Percentiles rank a stretch among this genome's conserved stretches.
These are phyloP conservation scores for Atkinsonella hypoxylon DNA, from an alignment of 2,329 filamentous ascomycete genomes.

Conservation along the genomic window DNA sequence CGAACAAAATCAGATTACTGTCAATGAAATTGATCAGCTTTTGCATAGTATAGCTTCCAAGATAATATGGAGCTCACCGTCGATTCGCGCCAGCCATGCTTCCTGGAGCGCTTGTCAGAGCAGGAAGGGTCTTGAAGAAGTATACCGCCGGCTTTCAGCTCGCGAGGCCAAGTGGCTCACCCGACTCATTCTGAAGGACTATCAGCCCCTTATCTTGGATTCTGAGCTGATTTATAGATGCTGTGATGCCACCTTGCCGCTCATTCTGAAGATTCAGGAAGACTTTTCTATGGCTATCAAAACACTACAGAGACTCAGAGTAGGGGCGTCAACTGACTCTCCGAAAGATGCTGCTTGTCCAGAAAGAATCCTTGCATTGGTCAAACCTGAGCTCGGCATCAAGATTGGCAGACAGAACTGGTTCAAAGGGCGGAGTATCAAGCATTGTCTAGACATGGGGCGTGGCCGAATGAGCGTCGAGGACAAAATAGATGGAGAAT, in stretches of 20 bases:
- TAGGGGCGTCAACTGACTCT: conserved; percentile 11
- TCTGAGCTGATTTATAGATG: conserved; percentile 38
- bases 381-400: conserved; percentile 44
- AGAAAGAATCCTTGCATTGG: conserved; percentile 13
- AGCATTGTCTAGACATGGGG: conserved; percentile 59
- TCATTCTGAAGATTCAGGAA: conserved; percentile 57
- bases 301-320: conserved; percentile 31
- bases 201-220: conserved; percentile 54
- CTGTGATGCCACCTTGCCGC: conserved; percentile 59
- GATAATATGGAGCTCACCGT: conserved; percentile 58
- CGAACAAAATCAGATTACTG: conserved; percentile 35
- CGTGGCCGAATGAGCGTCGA: conserved; percentile 58
- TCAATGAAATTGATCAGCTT: conserved; percentile 60
- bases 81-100: conserved; percentile 32
- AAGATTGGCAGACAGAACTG: conserved; percentile 55
- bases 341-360: conserved; percentile 5
- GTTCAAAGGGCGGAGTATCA: conserved; percentile 57
- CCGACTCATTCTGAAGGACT: conserved; percentile 66
- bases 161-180: conserved; percentile 80
- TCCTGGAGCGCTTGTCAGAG: conserved; percentile 12
- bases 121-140: conserved; percentile 34
- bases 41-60: conserved; percentile 56
- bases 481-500: conserved; percentile 78
- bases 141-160: conserved; percentile 51
- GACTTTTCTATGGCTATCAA: conserved; percentile 49